Base-by-base conservation (phyloP, 139 green algal genomes). In the Picochlorum sp. region DNA sequence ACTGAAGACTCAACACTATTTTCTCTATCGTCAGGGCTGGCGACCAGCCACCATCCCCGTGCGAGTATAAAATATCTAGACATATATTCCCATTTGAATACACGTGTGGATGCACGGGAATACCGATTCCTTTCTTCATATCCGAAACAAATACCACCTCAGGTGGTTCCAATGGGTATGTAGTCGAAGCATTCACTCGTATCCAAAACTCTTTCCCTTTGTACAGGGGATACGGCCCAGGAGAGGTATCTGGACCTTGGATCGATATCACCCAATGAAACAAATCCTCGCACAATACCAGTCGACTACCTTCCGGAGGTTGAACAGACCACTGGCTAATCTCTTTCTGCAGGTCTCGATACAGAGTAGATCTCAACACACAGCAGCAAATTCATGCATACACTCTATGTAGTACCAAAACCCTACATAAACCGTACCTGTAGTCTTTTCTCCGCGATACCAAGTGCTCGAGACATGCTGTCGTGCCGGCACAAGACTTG, bases 21-120 rank as follows among this genome's bases (percentile, higher is more conserved):
- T 91, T 94, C 71, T 77, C 93, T 53, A 95, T 79, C 24, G 88
- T 96, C 24, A 96, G 69, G 1, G 88, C 88, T 0, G 88, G 88
- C 3, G 73, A 86, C 87, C 88, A 96, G 16, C 86, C 89, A 10
- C 85, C 85, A 44, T 89, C 85, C 24, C 49, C 55, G 2, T 73
- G 60, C 49, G 89, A 83, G 37, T 95, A 95, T 29, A 92, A 61
- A 14, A 94, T 91, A 65, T 95, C 87, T 16, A 93, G 65, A 72
- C 85, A 94, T 33, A 94, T 94, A 74, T 94, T 81, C n/a, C 85
- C 85, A 50, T 93, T 93, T 68, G 57, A 77, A 76, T 95, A 84
- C 41, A 95, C 94, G 77, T 95, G 87, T 1, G 83, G 83, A 68
- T 95, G 88, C 2, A 90, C 54, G 3, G 86, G 86, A 6, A 70